These are phyloP conservation scores for Erigeron philadelphicus DNA, from an alignment of 140 eudicot genomes.

Conservation along the genomic window DNA sequence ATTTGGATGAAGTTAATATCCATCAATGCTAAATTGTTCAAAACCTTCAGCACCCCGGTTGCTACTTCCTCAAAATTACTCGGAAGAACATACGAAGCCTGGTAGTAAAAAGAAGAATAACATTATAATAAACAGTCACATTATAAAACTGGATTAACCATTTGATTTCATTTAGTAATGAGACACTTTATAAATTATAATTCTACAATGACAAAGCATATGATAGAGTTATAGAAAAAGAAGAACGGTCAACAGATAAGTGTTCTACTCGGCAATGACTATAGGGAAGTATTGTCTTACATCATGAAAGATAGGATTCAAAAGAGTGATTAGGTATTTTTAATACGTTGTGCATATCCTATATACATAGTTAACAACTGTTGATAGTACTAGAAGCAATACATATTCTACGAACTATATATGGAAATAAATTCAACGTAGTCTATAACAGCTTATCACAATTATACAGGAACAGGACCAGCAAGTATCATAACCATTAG, in stretches of 20 bases:
- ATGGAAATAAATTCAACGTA: not conserved
- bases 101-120: not conserved
- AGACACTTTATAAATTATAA: too few species aligned
- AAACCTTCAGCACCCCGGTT: slow-evolving; percentile 87
- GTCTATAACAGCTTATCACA: slow-evolving; percentile 4
- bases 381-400: not conserved
- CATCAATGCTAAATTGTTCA: slow-evolving; percentile 84
- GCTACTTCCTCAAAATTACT: slow-evolving; percentile 95
- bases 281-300: too few species aligned
- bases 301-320: too few species aligned
- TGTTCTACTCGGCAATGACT: too few species aligned
- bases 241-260: too few species aligned
- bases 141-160: not conserved
- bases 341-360: too few species aligned
- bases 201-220: too few species aligned
- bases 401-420: not conserved
- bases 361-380: not conserved
- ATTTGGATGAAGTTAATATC: slow-evolving; percentile 75
- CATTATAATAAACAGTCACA: slow-evolving; percentile 10
- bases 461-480: not conserved
- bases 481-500: not conserved
- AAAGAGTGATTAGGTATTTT: too few species aligned
- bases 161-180: too few species aligned
- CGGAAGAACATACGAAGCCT: slow-evolving; percentile 80
- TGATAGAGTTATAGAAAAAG: too few species aligned